phyloP scores from a whole-genome alignment of 805 yeast species.

The Candida glaebosa region DNA sequence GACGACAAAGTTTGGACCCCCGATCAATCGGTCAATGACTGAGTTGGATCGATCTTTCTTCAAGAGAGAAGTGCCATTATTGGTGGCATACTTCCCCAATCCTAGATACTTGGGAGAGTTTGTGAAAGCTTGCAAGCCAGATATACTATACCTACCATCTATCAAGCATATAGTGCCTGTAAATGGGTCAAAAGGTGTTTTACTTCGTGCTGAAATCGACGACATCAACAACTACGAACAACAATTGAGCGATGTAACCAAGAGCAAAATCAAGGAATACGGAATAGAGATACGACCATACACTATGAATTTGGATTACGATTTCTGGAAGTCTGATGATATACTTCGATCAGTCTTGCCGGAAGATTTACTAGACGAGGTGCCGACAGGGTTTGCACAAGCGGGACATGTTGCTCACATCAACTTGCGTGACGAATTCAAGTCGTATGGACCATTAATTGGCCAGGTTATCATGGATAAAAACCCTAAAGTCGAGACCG shows the following conservation, averaged over 20 bases:
- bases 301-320: constrained; percentile 57
- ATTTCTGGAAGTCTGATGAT: constrained; percentile 88
- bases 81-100: constrained; percentile 68
- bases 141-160: constrained; percentile 67
- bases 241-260: constrained; percentile 39
- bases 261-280: constrained; percentile 44
- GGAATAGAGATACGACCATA: constrained; percentile 50
- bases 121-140: constrained; percentile 54
- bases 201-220: constrained; percentile 45
- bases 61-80: constrained; percentile 50
- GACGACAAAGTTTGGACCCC: constrained; percentile 50
- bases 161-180: constrained; percentile 60
- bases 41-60: constrained; percentile 67
- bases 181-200: constrained; percentile 47
- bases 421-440: constrained; percentile 77
- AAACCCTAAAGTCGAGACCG: constrained; percentile 76
- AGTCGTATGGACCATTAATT: constrained; percentile 74
- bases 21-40: constrained; percentile 62
- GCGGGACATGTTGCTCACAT: constrained; percentile 97
- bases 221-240: constrained; percentile 28
- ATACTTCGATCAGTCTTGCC: constrained; percentile 78
- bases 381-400: constrained; percentile 87
- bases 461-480: constrained; percentile 91
- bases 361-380: constrained; percentile 58
- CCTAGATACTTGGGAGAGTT: constrained; percentile 59